phyloP scores from a whole-genome alignment of 805 yeast species.

The Candida corydali region DNA sequence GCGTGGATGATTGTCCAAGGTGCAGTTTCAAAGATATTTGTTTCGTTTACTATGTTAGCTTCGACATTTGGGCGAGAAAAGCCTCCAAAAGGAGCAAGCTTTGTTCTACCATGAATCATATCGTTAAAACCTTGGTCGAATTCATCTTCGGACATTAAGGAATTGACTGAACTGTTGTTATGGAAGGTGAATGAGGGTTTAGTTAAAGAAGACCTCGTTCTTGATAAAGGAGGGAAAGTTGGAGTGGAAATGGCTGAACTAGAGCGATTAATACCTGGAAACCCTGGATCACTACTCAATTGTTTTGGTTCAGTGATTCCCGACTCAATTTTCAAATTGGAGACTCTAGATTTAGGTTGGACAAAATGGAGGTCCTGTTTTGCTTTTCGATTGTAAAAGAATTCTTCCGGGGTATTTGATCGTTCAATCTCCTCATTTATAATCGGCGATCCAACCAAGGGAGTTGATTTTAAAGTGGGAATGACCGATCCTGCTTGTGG shows the following conservation, averaged over 20 bases:
- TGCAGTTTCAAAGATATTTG: slow-evolving; percentile 51
- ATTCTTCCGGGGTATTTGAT: slow-evolving; percentile 49
- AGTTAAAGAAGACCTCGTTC: slow-evolving; percentile 2
- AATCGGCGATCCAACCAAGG: slow-evolving; percentile 10
- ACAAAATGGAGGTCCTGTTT: slow-evolving; percentile 26
- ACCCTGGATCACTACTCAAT: slow-evolving; percentile 22
- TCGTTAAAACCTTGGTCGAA: slow-evolving; percentile 24
- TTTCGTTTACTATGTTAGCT: slow-evolving; percentile 36
- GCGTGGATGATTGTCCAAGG: slow-evolving; percentile 75
- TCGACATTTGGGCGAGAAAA: slow-evolving; percentile 60
- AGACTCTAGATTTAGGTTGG: slow-evolving; percentile 43
- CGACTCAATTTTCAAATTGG: slow-evolving; percentile 20
- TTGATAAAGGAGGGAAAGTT: slow-evolving; percentile 8
- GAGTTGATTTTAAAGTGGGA: slow-evolving; percentile 10
- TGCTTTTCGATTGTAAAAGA: slow-evolving; percentile 34
- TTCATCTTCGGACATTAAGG: slow-evolving; percentile 22
- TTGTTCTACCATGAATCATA: slow-evolving; percentile 24
- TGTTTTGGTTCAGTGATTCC: slow-evolving; percentile 37
- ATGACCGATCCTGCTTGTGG: not conserved
- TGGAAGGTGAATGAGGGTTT: slow-evolving; percentile 9
- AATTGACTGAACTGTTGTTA: slow-evolving; percentile 24
- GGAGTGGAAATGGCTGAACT: slow-evolving; percentile 21
- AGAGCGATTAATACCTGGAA: slow-evolving; percentile 32
- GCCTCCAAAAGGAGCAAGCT: slow-evolving; percentile 68
- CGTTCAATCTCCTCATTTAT: slow-evolving; percentile 3